Evolutionary conservation across 2,329 filamentous ascomycete species (phyloP), one percentile per base, ranked within the genome.

Genomic region (Xylariaceae sp.): DNA sequence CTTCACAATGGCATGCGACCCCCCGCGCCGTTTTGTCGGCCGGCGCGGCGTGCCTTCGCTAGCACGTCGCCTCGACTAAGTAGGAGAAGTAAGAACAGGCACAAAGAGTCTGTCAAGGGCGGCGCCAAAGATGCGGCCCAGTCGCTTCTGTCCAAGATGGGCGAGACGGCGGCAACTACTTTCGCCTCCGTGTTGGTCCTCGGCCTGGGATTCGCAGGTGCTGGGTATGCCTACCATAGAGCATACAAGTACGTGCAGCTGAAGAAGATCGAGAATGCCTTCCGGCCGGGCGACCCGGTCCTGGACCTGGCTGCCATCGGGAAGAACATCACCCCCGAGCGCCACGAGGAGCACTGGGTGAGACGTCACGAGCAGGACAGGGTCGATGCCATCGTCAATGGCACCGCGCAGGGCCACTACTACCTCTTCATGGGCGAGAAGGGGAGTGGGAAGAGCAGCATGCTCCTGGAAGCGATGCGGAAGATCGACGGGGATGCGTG

Each of bases 381-480:
- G 39, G 80, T 98, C 42, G 82, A 98, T 56, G 67, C 64, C n/a
- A 95, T 98, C 44, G 74, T 98, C 16, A 64, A 72, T 30, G 92
- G 92, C 1, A 61, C 68, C 3, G 68, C 76, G 18, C 67, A 68
- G 29, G 92, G 92, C 9, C 88, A 93, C 53, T 98, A 98, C 53
- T 85, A 92, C 58, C 71, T 98, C 2, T 67, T 98, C 3, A 78
- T 96, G 29, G 92, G 92, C 28, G 92, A 96, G 54, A 96, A 98
- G 62, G 92, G 92, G 5, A 93, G 86, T 0, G 92, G 92, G 5
- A 98, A 98, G 66, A 93, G 85, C 39, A 93, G 85, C 46, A 96
- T 98, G 92, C 65, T 98, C 21, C 50, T 98, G 14, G 87, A 96
- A 55, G 86, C 87, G 7, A 98, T 98, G 90, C 79, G 81, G 34